phyloP scores from a whole-genome alignment of 2,329 filamentous ascomycete species.

The Arthrobotrys iridis region DNA sequence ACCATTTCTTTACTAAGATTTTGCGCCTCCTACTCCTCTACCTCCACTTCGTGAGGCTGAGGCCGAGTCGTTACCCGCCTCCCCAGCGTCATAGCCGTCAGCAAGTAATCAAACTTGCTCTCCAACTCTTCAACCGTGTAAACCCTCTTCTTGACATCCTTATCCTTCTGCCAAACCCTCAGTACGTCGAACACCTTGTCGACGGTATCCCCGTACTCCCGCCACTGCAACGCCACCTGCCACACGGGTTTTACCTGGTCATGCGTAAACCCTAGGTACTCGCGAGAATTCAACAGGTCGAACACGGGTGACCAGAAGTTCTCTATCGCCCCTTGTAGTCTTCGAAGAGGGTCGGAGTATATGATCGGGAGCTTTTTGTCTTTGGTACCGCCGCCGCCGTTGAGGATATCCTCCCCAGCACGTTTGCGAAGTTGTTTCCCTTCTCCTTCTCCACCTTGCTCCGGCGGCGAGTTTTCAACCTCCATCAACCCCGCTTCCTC shows the following conservation, averaged over 20 bases:
- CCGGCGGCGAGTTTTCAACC: background rate
- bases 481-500: background rate
- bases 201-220: background rate
- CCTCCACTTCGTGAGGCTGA: background rate
- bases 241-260: background rate
- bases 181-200: background rate
- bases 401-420: background rate
- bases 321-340: background rate
- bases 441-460: background rate
- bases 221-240: background rate
- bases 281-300: background rate
- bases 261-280: background rate
- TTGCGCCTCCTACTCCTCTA: background rate
- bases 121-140: background rate
- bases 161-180: slow-evolving; percentile 1
- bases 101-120: background rate
- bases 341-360: background rate
- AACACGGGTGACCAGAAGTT: slow-evolving; percentile 1
- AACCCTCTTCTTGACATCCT: background rate
- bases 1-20: too few relatives aligned
- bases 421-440: background rate
- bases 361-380: background rate
- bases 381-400: background rate
- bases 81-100: slow-evolving; percentile 2
- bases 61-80: background rate